phyloP scores from a whole-genome alignment of 352 stramenopile genomes.

The Phytophthora parvispora region DNA sequence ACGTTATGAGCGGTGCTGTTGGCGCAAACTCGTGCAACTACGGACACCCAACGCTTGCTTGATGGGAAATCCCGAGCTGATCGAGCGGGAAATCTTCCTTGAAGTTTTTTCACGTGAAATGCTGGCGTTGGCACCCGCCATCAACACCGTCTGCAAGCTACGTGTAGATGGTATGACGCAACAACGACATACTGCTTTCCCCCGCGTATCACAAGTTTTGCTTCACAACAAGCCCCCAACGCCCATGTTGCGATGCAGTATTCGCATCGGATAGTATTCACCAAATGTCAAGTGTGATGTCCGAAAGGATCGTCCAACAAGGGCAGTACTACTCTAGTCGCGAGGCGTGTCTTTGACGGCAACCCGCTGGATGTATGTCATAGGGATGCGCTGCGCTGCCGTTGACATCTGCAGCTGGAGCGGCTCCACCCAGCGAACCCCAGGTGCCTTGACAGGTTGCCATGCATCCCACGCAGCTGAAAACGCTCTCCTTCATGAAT shows the following conservation, averaged over 20 bases:
- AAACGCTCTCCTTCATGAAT: not conserved
- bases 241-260: not conserved
- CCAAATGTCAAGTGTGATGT: not conserved
- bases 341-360: not conserved
- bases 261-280: too few species aligned
- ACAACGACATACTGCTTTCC: too few species aligned
- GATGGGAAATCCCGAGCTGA: not conserved
- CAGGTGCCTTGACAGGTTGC: not conserved
- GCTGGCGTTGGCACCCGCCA: not conserved
- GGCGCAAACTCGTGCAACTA: not conserved
- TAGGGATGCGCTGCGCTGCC: not conserved
- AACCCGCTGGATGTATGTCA: conserved; percentile 2
- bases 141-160: not conserved
- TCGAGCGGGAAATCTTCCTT: not conserved
- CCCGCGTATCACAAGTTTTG: too few species aligned
- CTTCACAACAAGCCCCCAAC: not conserved
- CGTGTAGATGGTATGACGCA: not conserved
- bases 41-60: not conserved
- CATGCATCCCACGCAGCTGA: not conserved
- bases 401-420: too few species aligned
- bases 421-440: not conserved
- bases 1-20: too few species aligned
- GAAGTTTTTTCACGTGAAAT: not conserved
- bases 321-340: not conserved
- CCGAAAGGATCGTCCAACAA: not conserved